Conservation (phyloP, 2,329 filamentous ascomycete genomes). For the Corniculantispora saksenae region DNA sequence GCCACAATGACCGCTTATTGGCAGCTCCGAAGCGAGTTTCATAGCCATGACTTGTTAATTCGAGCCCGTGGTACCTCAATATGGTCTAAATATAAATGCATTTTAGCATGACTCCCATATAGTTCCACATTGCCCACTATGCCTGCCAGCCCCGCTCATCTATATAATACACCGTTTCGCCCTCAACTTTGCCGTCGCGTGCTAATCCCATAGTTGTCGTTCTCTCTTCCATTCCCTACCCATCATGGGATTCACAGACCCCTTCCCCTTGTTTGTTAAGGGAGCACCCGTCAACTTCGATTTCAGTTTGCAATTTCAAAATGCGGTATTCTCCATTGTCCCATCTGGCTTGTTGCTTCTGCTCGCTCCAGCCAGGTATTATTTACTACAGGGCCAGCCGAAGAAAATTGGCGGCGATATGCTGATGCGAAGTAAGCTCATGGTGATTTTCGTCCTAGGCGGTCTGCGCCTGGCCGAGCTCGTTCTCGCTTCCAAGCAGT, state of each 20-base stretch:
- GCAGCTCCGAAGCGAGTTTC: too few relatives aligned
- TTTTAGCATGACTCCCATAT: too few relatives aligned
- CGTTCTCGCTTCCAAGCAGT: neutral
- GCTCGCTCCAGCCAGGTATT: neutral
- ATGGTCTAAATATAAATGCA: too few relatives aligned
- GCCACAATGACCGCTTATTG: too few relatives aligned
- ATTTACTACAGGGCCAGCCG: neutral
- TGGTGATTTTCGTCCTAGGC: neutral
- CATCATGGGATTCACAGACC: neutral
- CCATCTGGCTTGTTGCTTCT: neutral
- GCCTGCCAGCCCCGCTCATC: too few relatives aligned
- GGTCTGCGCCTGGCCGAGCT: neutral
- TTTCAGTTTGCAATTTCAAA: neutral
- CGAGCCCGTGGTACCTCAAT: too few relatives aligned
- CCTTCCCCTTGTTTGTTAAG: neutral
- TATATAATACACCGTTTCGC: too few relatives aligned
- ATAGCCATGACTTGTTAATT: too few relatives aligned
- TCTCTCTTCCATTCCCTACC: neutral
- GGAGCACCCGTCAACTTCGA: neutral
- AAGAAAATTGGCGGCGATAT: neutral
- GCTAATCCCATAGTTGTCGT: too few relatives aligned
- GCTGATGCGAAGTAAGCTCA: neutral
- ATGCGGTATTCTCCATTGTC: neutral
- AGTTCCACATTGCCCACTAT: too few relatives aligned
- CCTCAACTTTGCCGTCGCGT: neutral